These are phyloP conservation scores for Yarrowia bubula DNA, from an alignment of 805 yeast genomes.

Conservation along the genomic window DNA sequence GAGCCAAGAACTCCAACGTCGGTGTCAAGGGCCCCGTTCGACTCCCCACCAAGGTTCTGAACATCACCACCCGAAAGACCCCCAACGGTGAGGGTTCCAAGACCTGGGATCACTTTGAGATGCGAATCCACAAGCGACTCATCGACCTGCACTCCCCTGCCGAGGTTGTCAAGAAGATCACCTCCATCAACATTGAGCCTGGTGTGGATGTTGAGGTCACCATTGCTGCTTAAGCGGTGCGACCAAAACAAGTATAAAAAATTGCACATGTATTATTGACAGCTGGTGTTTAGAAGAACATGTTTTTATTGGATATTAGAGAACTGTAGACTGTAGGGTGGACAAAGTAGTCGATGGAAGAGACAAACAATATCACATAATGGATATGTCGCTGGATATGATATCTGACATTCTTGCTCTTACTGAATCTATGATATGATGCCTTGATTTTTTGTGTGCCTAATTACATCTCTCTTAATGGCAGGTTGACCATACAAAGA, in stretches of 20 bases:
- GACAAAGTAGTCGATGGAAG: no score
- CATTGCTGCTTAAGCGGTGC: constrained; percentile 39
- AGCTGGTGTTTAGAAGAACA: constrained; percentile 6
- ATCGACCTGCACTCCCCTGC: constrained; percentile 98
- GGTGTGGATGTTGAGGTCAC: constrained; percentile 84
- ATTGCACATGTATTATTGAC: constrained; percentile 25
- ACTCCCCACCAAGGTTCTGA: constrained; percentile 98
- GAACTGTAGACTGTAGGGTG: neutral
- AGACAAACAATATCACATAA: no score
- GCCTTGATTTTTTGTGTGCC: no score
- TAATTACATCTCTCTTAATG: no score
- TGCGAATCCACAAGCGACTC: constrained; percentile 99
- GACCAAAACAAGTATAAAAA: constrained; percentile 20
- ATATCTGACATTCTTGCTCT: no score
- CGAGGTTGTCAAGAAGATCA: constrained; percentile 86
- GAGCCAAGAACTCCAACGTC: constrained; percentile 79
- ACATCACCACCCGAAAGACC: constrained; percentile 99
- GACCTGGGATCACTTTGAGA: constrained; percentile 99
- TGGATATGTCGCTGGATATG: no score
- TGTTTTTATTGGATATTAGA: constrained; percentile 10
- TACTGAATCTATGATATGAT: no score
- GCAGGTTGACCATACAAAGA: no score
- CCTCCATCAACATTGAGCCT: constrained; percentile 97
- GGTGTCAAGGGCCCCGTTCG: constrained; percentile 99
- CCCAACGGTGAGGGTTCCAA: constrained; percentile 99